A percentile compares a stretch with the other conserved stretches of the same genome.
phyloP scores from a whole-genome alignment of 371 early-diverging fungal genomes.

The Mortierella sp. region DNA sequence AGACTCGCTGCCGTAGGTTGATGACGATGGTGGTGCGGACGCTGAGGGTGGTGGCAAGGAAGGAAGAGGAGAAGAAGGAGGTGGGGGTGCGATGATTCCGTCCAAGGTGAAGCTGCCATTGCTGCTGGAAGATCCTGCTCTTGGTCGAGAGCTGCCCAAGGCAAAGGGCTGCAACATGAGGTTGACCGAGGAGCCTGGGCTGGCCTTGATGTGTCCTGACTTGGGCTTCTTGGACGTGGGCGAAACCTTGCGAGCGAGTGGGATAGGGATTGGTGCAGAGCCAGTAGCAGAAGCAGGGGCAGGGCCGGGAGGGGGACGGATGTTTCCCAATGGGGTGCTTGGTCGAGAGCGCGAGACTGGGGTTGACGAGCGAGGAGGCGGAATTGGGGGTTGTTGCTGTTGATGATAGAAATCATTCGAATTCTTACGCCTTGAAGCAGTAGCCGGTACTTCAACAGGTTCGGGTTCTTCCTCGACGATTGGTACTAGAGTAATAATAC shows the following conservation, averaged over 20 bases:
- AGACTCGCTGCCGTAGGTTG: not conserved
- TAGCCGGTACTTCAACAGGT: not conserved
- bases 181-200: not conserved
- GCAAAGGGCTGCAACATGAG: constrained; percentile 25
- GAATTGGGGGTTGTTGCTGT: not conserved
- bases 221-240: constrained; percentile 28
- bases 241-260: constrained; percentile 18
- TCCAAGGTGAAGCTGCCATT: constrained; percentile 32
- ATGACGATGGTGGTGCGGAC: constrained; percentile 3
- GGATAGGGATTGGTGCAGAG: not conserved
- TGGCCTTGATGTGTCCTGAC: constrained; percentile 1
- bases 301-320: constrained; percentile 49
- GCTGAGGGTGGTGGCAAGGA: constrained; percentile 35
- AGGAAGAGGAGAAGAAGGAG: constrained; percentile 45
- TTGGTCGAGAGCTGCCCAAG: constrained; percentile 21
- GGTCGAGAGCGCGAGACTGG: constrained; percentile 30
- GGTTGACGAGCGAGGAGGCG: constrained; percentile 16
- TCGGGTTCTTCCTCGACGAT: constrained; percentile 6
- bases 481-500: not conserved
- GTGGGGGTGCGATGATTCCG: constrained; percentile 40
- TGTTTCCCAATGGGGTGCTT: constrained; percentile 29
- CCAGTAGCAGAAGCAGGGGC: constrained; percentile 22
- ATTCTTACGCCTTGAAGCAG: not conserved
- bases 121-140: constrained; percentile 40
- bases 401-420: not conserved